Conservation (phyloP, 2,329 filamentous ascomycete genomes). For the Trichophyton verrucosum region DNA sequence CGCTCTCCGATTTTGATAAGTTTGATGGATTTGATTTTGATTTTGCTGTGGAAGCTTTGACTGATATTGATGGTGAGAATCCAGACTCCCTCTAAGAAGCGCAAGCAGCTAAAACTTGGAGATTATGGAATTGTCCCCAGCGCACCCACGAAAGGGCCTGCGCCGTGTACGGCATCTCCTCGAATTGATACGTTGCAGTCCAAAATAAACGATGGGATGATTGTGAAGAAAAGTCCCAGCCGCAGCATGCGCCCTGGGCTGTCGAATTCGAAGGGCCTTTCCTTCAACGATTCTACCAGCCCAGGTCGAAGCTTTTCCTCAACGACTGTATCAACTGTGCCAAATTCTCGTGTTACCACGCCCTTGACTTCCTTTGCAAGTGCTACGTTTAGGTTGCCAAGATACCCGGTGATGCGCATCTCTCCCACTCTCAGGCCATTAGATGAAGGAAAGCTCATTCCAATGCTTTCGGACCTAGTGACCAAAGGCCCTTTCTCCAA, state of each 20-base stretch:
- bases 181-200: neutral
- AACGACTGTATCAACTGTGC: neutral
- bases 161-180: neutral
- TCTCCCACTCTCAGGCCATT: neutral
- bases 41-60: constrained; percentile 10
- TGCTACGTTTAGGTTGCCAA: neutral
- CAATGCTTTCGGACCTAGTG: constrained; percentile 21
- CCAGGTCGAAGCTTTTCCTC: neutral
- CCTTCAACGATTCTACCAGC: too few species aligned
- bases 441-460: constrained; percentile 11
- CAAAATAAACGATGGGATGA: neutral
- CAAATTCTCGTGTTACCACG: neutral
- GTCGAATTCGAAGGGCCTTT: neutral
- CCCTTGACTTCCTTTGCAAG: neutral
- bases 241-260: too few species aligned
- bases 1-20: constrained; percentile 9
- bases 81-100: constrained; percentile 12
- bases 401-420: neutral
- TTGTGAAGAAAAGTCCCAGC: neutral
- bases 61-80: constrained; percentile 14
- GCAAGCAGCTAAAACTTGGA: constrained; percentile 15
- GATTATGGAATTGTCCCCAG: neutral
- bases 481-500: constrained; percentile 27
- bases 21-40: constrained; percentile 15
- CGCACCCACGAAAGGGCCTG: neutral